Percentiles rank a stretch among this genome's conserved stretches.
Conservation (phyloP, 495 filamentous ascomycete species). For the Aspergillus olivimuriae region DNA sequence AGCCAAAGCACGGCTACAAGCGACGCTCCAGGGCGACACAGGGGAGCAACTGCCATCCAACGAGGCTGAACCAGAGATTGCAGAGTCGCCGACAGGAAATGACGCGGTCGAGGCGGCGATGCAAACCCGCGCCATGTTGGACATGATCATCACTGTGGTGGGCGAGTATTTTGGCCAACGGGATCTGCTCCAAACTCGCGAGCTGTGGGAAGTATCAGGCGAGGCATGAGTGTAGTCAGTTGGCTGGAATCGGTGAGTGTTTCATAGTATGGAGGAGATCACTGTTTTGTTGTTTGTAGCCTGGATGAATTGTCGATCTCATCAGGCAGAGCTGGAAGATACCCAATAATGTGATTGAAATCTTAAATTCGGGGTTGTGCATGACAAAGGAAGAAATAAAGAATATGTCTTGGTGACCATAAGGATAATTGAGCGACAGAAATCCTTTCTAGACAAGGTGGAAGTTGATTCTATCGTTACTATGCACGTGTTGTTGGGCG, state of each 20-base stretch:
- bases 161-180: constrained; percentile 89
- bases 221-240: neutral
- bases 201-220: constrained; percentile 33
- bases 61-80: constrained; percentile 5
- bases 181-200: constrained; percentile 71
- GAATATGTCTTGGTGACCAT: too few relatives aligned
- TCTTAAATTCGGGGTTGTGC: too few relatives aligned
- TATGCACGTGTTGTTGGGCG: too few relatives aligned
- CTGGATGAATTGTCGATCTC: too few relatives aligned
- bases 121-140: constrained; percentile 52
- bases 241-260: neutral
- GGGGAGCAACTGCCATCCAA: too few relatives aligned
- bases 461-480: too few relatives aligned
- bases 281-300: too few relatives aligned
- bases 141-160: constrained; percentile 87
- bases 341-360: too few relatives aligned
- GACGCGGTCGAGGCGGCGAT: constrained; percentile 14
- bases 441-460: too few relatives aligned
- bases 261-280: neutral
- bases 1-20: constrained; percentile 54
- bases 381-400: too few relatives aligned
- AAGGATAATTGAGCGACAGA: too few relatives aligned
- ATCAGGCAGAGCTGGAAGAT: neutral
- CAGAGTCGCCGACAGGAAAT: neutral
- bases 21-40: constrained; percentile 34